These are phyloP conservation scores for Candida boidinii DNA, from an alignment of 805 yeast species.

Conservation along the genomic window DNA sequence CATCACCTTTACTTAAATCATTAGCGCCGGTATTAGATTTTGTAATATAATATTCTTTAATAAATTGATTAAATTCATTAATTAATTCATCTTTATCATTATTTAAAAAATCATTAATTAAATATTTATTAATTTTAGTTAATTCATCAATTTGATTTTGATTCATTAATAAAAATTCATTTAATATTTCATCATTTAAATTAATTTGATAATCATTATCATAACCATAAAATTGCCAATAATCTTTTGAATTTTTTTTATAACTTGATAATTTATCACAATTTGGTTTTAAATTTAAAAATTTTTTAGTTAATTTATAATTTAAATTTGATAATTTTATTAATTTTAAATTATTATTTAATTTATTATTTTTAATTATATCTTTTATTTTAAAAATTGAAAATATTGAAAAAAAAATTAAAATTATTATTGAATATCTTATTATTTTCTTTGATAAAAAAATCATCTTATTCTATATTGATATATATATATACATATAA, in stretches of 20 bases:
- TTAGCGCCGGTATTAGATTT: too few species aligned
- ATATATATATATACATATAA: too few species aligned
- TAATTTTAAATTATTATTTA: too few species aligned
- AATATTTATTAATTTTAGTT: slow-evolving; percentile 10
- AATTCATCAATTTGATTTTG: slow-evolving; percentile 18
- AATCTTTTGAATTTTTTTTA: slow-evolving; percentile 9
- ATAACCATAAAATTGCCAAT: slow-evolving; percentile 25
- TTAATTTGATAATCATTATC: slow-evolving; percentile 13
- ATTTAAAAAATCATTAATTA: slow-evolving; percentile 10
- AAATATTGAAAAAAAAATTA: too few species aligned
- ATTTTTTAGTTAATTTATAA: not conserved
- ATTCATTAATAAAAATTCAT: slow-evolving; percentile 12
- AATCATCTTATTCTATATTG: too few species aligned
- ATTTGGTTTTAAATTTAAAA: slow-evolving; percentile 7
- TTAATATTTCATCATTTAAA: slow-evolving; percentile 12
- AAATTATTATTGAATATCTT: too few species aligned
- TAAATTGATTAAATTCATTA: slow-evolving; percentile 2
- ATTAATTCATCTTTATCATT: slow-evolving; percentile 10
- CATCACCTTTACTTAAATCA: too few species aligned
- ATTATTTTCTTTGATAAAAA: too few species aligned
- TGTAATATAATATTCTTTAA: too few species aligned
- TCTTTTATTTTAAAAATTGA: too few species aligned
- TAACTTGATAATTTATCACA: slow-evolving; percentile 20
- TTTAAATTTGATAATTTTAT: not conserved
- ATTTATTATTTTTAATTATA: too few species aligned